Base-by-base conservation (phyloP, 2,329 filamentous ascomycete species). In the Aureobasidium sp. region DNA sequence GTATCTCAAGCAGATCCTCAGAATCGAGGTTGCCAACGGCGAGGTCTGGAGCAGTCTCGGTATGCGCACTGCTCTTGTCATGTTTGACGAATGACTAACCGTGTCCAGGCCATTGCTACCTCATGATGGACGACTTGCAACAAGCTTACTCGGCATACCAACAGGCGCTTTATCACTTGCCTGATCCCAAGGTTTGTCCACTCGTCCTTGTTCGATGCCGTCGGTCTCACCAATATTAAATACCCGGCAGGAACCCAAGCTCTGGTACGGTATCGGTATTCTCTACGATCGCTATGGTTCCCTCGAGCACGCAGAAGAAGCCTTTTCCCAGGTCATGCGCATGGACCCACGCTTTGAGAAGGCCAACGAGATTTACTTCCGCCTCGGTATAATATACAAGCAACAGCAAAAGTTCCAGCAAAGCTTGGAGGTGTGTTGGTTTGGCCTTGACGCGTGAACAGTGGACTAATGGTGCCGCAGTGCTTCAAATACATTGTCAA, bases 191-290 rank as follows among this genome's bases (percentile, higher is more conserved):
- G 80, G 88, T 91, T 71, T 58, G 76, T 68, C 22, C 47, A 54
- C 40, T 34, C 27, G n/a, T 27, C 27, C 27, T 19, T 41, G 17
- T n/a, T 27, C 35, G 19, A 27, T 27, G 48, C 22, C 32, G 45
- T 39, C 45, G 45, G 16, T 50, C 48, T 40, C 37, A 51, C 48
- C 48, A 51, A 34, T 51, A 51, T 44, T 45, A 27, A 37, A 35
- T 40, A 45, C 35, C 34, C 38, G 49, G n/a, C 51, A 90, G 86
- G 93, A 98, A 64, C 93, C 93, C 3, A 95, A 95, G 72, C 78
- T 98, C 10, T 98, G 93, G 93, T 98, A 98, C 65, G 93, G 93
- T 32, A 98, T 98, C 39, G 93, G 93, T 34, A 98, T 98, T 40
- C 75, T 98, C 1, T 98, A 98, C 62, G 93, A 98, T 68, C 80